Conservation (phyloP, 2,329 filamentous ascomycete species). For the Paradendryphiella salina region DNA sequence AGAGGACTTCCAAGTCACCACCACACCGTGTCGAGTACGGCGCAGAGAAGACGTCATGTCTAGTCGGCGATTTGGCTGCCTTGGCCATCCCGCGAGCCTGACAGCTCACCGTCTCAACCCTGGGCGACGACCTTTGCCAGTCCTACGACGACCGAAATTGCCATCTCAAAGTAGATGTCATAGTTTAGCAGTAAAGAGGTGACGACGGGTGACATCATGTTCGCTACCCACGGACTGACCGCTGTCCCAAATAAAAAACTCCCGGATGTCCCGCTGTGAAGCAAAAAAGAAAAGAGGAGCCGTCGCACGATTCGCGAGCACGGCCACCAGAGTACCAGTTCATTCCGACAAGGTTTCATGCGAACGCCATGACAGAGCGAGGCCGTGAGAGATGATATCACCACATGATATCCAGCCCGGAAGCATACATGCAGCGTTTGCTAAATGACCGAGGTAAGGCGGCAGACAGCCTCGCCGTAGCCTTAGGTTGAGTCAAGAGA, state of each 20-base stretch:
- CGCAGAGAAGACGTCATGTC: constrained; percentile 17
- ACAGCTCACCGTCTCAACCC: constrained; percentile 30
- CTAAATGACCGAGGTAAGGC: constrained; percentile 7
- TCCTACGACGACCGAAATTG: too few species aligned
- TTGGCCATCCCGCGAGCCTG: constrained; percentile 26
- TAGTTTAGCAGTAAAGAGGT: neutral
- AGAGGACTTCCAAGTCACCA: too few species aligned
- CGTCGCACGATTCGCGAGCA: constrained; percentile 22
- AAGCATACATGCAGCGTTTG: neutral
- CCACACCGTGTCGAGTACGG: constrained; percentile 3
- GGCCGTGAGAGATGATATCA: constrained; percentile 7
- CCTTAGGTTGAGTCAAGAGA: neutral
- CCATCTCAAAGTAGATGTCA: neutral
- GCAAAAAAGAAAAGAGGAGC: constrained; percentile 15
- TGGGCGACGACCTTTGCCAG: neutral
- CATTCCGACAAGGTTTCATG: constrained; percentile 1
- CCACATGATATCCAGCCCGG: constrained; percentile 1
- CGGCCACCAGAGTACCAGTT: constrained; percentile 1
- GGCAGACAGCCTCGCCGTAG: neutral
- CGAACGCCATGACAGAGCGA: constrained; percentile 1
- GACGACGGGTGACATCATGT: constrained; percentile 30
- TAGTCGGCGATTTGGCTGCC: constrained; percentile 20
- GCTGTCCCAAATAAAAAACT: constrained; percentile 5
- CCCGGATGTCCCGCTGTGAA: constrained; percentile 17
- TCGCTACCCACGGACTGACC: constrained; percentile 17